Evolutionary conservation across 139 green algal genomes (phyloP).

Genomic region (Zygnema circumcarinatum): DNA sequence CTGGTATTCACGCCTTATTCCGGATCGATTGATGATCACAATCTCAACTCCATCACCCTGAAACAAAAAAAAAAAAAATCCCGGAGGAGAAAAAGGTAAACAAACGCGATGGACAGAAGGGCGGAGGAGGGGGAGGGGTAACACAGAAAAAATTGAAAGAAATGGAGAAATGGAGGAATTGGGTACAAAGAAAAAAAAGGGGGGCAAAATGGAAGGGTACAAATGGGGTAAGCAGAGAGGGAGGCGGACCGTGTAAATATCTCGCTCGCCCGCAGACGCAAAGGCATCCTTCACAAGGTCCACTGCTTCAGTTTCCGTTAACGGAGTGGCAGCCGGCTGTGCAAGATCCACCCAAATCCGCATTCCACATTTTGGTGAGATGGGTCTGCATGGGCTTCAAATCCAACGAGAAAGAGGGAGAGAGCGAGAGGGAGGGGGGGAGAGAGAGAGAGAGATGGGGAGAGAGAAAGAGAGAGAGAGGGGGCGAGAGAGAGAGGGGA

Average conservation of each 20-base stretch:
- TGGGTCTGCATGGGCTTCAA: background rate
- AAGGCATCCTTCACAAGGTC: constrained; percentile 97
- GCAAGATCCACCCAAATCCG: constrained; percentile 19
- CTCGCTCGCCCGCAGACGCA: constrained; percentile 91
- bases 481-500: background rate
- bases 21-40: constrained; percentile 90
- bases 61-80: background rate
- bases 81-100: background rate
- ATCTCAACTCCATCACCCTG: constrained; percentile 96
- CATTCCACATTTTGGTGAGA: background rate
- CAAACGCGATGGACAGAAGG: background rate
- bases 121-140: background rate
- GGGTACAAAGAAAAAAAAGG: background rate
- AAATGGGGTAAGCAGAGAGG: background rate
- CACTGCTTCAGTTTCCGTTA: constrained; percentile 78
- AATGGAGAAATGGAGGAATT: background rate
- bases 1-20: constrained; percentile 76
- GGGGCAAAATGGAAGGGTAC: background rate
- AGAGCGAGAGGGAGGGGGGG: background rate
- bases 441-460: background rate
- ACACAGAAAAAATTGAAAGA: background rate
- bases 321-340: constrained; percentile 52
- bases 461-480: constrained; percentile 15
- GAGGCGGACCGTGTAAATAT: constrained; percentile 93
- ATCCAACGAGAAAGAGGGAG: background rate